Percentiles rank a stretch among this genome's conserved stretches.
These are phyloP conservation scores for Aurantiochytrium sp. DNA, from an alignment of 108 stramenopile species.

Conservation along the genomic window DNA sequence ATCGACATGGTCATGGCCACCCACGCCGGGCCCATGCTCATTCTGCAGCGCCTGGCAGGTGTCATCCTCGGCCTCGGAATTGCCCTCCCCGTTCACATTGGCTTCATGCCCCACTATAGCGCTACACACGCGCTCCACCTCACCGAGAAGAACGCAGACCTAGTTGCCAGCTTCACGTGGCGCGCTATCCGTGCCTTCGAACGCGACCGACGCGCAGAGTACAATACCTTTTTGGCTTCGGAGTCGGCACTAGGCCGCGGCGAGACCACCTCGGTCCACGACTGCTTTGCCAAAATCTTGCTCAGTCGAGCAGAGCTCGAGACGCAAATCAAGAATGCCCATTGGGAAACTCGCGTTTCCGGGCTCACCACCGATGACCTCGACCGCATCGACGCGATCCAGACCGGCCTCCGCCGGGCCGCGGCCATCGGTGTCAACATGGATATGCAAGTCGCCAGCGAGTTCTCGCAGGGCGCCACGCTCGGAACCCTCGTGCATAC, in stretches of 20 bases:
- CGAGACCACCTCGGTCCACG: background rate
- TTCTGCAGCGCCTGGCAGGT: background rate
- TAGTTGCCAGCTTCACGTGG: constrained; percentile 1
- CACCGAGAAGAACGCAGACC: background rate
- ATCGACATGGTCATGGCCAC: background rate
- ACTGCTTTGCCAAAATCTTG: background rate
- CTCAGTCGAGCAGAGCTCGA: constrained; percentile 2
- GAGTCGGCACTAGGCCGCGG: constrained; percentile 7
- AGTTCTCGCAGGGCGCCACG: background rate
- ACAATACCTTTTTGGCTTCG: background rate
- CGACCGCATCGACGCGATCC: background rate
- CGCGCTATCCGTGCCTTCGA: background rate
- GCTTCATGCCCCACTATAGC: background rate
- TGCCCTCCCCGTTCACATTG: background rate
- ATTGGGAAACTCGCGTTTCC: background rate
- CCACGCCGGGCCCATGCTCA: background rate
- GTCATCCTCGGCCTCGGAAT: background rate
- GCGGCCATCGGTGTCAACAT: constrained; percentile 11
- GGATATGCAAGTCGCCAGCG: background rate
- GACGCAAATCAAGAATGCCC: background rate
- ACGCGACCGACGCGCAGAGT: background rate
- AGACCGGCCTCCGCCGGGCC: background rate
- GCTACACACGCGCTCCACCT: background rate
- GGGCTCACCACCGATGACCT: background rate
- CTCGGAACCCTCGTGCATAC: background rate